Conservation (phyloP, 495 filamentous ascomycete genomes). For the Annulohypoxylon moriforme region DNA sequence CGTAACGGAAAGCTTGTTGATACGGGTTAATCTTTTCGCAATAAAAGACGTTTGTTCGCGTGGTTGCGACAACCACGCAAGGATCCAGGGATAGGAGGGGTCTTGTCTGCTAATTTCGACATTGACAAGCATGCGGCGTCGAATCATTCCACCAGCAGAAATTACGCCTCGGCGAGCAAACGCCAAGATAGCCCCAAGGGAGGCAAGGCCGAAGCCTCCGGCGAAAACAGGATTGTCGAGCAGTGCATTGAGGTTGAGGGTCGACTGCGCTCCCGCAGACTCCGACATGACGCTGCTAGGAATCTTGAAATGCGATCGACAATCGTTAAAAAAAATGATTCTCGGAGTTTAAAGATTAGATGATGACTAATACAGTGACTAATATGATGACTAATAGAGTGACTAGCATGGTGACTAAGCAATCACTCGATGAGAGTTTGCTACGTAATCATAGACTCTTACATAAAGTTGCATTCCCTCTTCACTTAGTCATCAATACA, state of each 20-base stretch:
- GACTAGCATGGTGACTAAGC: no score
- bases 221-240: slow-evolving; percentile 69
- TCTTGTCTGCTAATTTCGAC: slow-evolving; percentile 95
- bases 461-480: no score
- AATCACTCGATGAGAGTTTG: no score
- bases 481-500: not conserved
- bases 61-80: slow-evolving; percentile 91
- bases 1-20: slow-evolving; percentile 61
- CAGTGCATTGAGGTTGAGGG: slow-evolving; percentile 62
- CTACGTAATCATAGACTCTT: no score
- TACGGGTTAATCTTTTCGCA: slow-evolving; percentile 59
- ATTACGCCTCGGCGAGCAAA: slow-evolving; percentile 79
- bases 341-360: not conserved
- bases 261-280: slow-evolving; percentile 35
- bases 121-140: slow-evolving; percentile 89
- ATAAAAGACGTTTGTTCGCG: slow-evolving; percentile 65
- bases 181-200: slow-evolving; percentile 79
- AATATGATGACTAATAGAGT: not conserved
- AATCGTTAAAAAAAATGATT: slow-evolving; percentile 8
- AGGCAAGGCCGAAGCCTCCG: slow-evolving; percentile 83
- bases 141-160: slow-evolving; percentile 74
- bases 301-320: slow-evolving; percentile 21
- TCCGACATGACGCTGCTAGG: slow-evolving; percentile 46
- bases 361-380: slow-evolving; percentile 24
- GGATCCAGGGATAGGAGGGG: slow-evolving; percentile 91